Evolutionary conservation across 2,329 filamentous ascomycete species (phyloP).

Genomic region (Fusarium brachygibbosum): DNA sequence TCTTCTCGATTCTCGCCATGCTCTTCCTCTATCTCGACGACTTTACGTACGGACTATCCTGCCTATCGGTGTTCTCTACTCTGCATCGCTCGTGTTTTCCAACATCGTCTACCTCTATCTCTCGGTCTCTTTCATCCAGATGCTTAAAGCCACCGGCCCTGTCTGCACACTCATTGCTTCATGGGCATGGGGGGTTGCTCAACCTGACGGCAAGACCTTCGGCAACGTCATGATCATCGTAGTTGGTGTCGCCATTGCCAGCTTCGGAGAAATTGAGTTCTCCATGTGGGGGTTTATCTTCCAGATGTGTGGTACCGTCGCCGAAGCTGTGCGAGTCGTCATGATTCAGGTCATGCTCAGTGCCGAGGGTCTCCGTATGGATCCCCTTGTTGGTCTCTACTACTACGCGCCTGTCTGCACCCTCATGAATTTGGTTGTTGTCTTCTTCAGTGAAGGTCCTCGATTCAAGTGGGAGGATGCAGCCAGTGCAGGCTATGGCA

Average conservation of each 20-base stretch:
- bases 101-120: constrained; percentile 78
- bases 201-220: constrained; percentile 61
- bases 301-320: constrained; percentile 81
- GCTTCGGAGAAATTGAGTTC: constrained; percentile 76
- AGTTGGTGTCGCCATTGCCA: constrained; percentile 65
- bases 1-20: constrained; percentile 73
- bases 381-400: constrained; percentile 88
- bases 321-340: constrained; percentile 84
- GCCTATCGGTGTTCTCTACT: constrained; percentile 76
- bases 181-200: constrained; percentile 70
- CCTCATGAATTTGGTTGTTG: constrained; percentile 80
- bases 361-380: constrained; percentile 84
- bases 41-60: constrained; percentile 74
- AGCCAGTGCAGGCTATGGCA: constrained; percentile 72
- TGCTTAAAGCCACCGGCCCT: constrained; percentile 77
- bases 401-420: constrained; percentile 91
- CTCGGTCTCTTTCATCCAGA: constrained; percentile 77
- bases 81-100: constrained; percentile 74
- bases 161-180: constrained; percentile 75
- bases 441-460: constrained; percentile 76
- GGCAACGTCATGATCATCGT: constrained; percentile 67
- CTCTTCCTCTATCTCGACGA: constrained; percentile 70
- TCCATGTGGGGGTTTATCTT: constrained; percentile 74
- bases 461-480: constrained; percentile 76
- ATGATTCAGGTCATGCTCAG: constrained; percentile 89